Evolutionary conservation across 345 rosid genomes (phyloP).

Genomic region (Conringia planisiliqua): DNA sequence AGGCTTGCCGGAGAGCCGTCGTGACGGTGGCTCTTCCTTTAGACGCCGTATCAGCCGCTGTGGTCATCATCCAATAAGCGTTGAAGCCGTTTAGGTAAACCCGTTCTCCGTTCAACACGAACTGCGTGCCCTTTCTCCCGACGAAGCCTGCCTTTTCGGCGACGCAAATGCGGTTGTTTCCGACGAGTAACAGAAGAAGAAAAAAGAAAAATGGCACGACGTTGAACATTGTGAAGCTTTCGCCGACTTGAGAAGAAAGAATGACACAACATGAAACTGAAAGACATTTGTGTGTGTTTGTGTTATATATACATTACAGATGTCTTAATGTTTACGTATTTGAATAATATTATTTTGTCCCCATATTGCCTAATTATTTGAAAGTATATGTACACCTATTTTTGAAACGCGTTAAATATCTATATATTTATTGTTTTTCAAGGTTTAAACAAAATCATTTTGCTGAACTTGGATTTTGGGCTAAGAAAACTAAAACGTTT

Average conservation of each 20-base stretch:
- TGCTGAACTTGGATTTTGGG: neutral
- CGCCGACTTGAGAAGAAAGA: conserved; percentile 19
- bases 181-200: conserved; percentile 24
- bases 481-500: neutral
- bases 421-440: neutral
- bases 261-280: conserved; percentile 9
- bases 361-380: conserved; percentile 19
- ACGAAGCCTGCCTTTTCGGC: conserved; percentile 31
- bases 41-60: conserved; percentile 52
- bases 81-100: conserved; percentile 74
- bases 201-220: conserved; percentile 8
- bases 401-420: neutral
- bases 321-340: conserved; percentile 28
- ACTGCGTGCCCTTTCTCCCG: conserved; percentile 42
- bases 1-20: conserved; percentile 47
- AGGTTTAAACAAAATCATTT: conserved; percentile 10
- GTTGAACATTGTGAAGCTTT: conserved; percentile 19
- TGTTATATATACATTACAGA: conserved; percentile 21
- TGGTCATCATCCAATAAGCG: conserved; percentile 76
- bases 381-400: conserved; percentile 5
- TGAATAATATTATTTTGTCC: neutral
- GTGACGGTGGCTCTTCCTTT: conserved; percentile 49
- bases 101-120: conserved; percentile 40
- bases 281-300: conserved; percentile 3
- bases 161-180: conserved; percentile 22